phyloP scores from a whole-genome alignment of 148 eudicot species.

The Chenopodium berlandieri region DNA sequence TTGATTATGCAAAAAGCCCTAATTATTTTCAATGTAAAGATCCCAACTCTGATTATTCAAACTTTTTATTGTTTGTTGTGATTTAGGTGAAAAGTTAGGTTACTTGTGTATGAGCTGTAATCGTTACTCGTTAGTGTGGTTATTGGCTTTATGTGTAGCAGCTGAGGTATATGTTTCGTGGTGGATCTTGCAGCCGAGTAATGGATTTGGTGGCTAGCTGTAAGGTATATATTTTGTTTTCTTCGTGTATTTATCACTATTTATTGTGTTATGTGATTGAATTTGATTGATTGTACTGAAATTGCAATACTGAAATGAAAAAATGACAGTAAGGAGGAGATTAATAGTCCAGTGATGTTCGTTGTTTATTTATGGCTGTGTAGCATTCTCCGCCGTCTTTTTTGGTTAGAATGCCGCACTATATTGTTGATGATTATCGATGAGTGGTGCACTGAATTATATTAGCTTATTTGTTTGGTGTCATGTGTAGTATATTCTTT shows the following conservation, averaged over 20 bases:
- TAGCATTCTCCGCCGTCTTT: background rate
- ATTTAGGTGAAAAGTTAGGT: constrained; percentile 5
- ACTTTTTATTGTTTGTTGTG: background rate
- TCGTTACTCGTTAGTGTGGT: background rate
- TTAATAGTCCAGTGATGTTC: background rate
- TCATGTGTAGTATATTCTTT: too few relatives aligned
- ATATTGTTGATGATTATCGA: background rate
- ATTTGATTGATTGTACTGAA: background rate
- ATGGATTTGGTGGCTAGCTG: constrained; percentile 79
- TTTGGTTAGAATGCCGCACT: background rate
- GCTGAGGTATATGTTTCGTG: background rate
- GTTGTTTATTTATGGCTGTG: background rate
- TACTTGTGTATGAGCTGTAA: constrained; percentile 15
- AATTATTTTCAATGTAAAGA: too few relatives aligned
- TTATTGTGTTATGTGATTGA: background rate
- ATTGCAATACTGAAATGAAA: background rate
- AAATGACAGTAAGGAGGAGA: background rate
- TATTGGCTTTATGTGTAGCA: background rate
- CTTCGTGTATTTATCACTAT: background rate
- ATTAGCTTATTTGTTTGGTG: background rate
- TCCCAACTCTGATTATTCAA: too few relatives aligned
- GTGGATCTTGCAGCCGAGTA: constrained; percentile 27
- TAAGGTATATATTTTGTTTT: constrained; percentile 45
- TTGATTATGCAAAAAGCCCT: too few relatives aligned
- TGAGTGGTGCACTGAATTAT: background rate